Evolutionary conservation across 2,329 filamentous ascomycete genomes (phyloP), one percentile per base, ranked within the genome.

Genomic region (Penicillium digitatum): DNA sequence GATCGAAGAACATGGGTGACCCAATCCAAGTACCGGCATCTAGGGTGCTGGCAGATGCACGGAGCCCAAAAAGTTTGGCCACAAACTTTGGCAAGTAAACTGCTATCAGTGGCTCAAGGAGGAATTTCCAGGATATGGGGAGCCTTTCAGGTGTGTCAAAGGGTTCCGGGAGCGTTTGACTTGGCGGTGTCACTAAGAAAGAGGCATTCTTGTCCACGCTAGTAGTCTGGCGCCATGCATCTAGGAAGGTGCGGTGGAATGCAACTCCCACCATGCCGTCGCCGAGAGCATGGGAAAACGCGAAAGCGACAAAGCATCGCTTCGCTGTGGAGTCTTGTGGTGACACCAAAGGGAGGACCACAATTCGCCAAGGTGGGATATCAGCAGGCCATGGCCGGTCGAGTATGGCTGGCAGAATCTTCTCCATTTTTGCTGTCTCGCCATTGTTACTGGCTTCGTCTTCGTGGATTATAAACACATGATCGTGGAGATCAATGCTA

Each of bases 321-420:
- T 16, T 60, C 6, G 40, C 31, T 12, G 44, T 31, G 9, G 48
- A 37, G n/a, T 38, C 52, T 29, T n/a, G 52, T 11, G 27, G 24
- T 0, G 48, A 42, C 1, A 42, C 18, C 1, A 76, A 47, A 16
- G 70, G 70, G 5, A 72, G 52, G 6, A 78, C 66, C 31, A 73
- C 62, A n/a, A 79, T 68, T 37, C 69, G 70, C 78, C 78, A 80
- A 22, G 74, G 74, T 6, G 78, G 78, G 0, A 66, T 48, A 24
- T 48, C 42, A 29, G 54, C 57, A 11, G 58, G 49, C 49, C 72
- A 70, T 6, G 69, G 66, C 8, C 67, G 61, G 50, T 77, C 72
- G 42, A 76, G 70, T 12, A 70, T 62, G 14, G 64, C 52, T 5
- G 61, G 59, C 7, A 74, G 55, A 1, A 69, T 39, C 2, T 53